Percentiles rank a stretch among this genome's conserved stretches.
Conservation (phyloP, 1,139 yeast species). For the Sugiyamaella japonica region DNA sequence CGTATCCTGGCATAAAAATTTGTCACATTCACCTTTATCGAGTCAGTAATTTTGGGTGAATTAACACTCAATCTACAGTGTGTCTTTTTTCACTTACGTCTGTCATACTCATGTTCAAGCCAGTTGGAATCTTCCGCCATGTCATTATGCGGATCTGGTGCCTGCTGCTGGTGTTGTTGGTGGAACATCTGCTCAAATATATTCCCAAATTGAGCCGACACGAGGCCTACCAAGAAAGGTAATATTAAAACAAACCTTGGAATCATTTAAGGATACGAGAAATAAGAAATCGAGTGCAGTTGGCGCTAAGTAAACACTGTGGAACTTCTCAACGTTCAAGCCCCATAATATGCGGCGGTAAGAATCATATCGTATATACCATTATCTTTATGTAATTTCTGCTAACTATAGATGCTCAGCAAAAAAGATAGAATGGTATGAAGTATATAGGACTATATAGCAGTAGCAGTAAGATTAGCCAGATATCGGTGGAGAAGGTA, state of each 20-base stretch:
- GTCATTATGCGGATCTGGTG: conserved; percentile 23
- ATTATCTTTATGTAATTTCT: neutral
- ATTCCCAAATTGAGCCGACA: conserved; percentile 36
- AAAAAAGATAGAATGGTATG: too few relatives aligned
- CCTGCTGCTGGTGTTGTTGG: conserved; percentile 32
- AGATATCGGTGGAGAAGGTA: too few relatives aligned
- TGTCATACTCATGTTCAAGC: conserved; percentile 40
- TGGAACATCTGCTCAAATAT: conserved; percentile 42
- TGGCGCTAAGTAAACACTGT: neutral
- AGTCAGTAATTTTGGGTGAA: neutral
- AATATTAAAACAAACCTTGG: neutral
- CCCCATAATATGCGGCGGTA: neutral
- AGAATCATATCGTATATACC: neutral
- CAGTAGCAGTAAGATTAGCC: too few relatives aligned
- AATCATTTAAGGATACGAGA: neutral
- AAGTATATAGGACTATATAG: too few relatives aligned
- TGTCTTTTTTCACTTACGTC: conserved; percentile 28
- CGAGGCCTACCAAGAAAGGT: conserved; percentile 5
- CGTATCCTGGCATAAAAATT: conserved; percentile 81
- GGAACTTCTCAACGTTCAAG: neutral
- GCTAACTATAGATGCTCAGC: neutral
- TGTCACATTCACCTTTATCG: conserved; percentile 48
- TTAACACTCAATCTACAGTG: neutral
- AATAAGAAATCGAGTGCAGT: neutral
- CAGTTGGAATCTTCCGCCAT: conserved; percentile 34